Conservation (phyloP, 2,329 filamentous ascomycete species). For the Mycosphaerella sp. region DNA sequence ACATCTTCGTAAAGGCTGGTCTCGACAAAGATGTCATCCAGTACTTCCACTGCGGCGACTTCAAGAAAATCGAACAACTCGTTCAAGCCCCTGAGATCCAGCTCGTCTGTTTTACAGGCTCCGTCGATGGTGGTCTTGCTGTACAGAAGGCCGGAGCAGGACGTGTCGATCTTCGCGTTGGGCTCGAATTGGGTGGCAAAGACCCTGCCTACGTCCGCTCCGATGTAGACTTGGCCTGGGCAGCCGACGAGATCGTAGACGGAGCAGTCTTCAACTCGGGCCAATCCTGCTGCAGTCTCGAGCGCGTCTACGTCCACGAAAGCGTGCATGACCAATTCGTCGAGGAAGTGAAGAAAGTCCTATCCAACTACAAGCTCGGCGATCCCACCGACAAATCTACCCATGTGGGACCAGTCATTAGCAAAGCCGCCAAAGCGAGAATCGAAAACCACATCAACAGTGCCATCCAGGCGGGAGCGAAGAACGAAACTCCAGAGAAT, state of each 20-base stretch:
- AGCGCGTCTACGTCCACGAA: slow-evolving; percentile 85
- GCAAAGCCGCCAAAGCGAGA: slow-evolving; percentile 65
- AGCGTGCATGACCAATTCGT: slow-evolving; percentile 79
- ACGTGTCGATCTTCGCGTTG: slow-evolving; percentile 70
- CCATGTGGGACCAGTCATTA: slow-evolving; percentile 83
- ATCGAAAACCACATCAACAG: slow-evolving; percentile 77
- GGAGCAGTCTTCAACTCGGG: slow-evolving; percentile 97
- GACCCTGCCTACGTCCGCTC: slow-evolving; percentile 83
- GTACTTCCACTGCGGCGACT: slow-evolving; percentile 83
- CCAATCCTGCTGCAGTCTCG: slow-evolving; percentile 93
- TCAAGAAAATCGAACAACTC: slow-evolving; percentile 67
- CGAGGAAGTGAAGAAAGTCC: slow-evolving; percentile 68
- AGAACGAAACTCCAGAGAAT: slow-evolving; percentile 77
- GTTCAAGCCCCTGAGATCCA: slow-evolving; percentile 70
- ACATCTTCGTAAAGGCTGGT: slow-evolving; percentile 72
- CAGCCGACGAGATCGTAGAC: slow-evolving; percentile 88
- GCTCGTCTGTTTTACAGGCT: slow-evolving; percentile 88
- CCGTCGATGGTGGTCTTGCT: slow-evolving; percentile 76
- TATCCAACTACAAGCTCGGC: slow-evolving; percentile 74
- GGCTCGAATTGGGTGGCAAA: slow-evolving; percentile 88
- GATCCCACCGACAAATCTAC: slow-evolving; percentile 74
- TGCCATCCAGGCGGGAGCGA: slow-evolving; percentile 75
- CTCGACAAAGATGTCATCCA: slow-evolving; percentile 79
- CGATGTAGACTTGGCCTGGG: slow-evolving; percentile 86
- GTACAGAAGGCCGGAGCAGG: slow-evolving; percentile 80